These are phyloP conservation scores for Fusarium austroafricanum DNA, from an alignment of 2,329 filamentous ascomycete species.

Conservation along the genomic window DNA sequence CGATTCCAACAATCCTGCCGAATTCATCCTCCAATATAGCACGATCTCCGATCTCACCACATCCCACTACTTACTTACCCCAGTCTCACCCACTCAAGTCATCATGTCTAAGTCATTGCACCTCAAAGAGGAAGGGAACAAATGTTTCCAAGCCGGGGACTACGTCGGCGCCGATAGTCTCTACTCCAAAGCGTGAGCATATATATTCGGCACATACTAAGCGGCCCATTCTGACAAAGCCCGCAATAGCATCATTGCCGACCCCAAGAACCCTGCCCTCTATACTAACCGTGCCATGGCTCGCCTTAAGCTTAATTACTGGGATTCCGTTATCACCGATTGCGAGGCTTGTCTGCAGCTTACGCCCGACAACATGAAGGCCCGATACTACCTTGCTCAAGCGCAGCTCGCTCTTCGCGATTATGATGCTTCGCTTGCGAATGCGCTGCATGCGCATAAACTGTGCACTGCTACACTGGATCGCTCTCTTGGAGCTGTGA, in stretches of 20 bases:
- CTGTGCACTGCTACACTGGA: constrained; percentile 72
- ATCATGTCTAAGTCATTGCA: constrained; percentile 53
- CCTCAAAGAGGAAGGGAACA: constrained; percentile 71
- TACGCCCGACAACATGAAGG: constrained; percentile 77
- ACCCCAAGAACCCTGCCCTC: constrained; percentile 79
- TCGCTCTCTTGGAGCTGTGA: constrained; percentile 77
- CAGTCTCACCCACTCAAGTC: constrained; percentile 1
- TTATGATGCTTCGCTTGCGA: constrained; percentile 77
- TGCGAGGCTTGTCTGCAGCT: constrained; percentile 80
- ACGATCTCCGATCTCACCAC: constrained; percentile 1
- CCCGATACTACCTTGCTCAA: constrained; percentile 84
- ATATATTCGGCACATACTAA: neutral
- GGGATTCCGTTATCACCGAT: constrained; percentile 81
- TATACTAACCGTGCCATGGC: constrained; percentile 93
- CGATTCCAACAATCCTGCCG: neutral
- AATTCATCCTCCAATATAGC: neutral
- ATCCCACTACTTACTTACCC: neutral
- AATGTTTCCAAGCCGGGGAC: constrained; percentile 72
- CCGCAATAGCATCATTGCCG: constrained; percentile 74
- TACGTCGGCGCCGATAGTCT: constrained; percentile 73
- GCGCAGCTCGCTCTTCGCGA: constrained; percentile 76
- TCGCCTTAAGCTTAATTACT: constrained; percentile 78
- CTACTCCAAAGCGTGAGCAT: constrained; percentile 76
- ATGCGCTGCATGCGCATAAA: constrained; percentile 78
- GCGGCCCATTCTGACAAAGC: constrained; percentile 18